Percentiles rank a stretch among this genome's conserved stretches.
Evolutionary conservation across 345 rosid genomes (phyloP).

Genomic region (Eucalyptus melliodora): DNA sequence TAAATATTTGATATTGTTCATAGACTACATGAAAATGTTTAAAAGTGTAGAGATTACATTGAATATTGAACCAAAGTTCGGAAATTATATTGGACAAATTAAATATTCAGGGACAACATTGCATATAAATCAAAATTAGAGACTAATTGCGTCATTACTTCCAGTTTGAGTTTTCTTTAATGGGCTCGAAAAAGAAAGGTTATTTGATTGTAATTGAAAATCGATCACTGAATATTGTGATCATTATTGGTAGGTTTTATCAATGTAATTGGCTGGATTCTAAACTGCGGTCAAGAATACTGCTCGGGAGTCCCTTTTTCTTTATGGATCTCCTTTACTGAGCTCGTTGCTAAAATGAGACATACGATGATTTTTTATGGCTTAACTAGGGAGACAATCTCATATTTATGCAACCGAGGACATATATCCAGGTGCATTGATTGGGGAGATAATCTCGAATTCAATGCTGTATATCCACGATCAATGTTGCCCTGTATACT

Average conservation of each 20-base stretch:
- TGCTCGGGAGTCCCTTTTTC: not conserved
- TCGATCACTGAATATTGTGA: not conserved
- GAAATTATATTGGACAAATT: not conserved
- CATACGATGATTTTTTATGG: not conserved
- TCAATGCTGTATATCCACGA: not conserved
- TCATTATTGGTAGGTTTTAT: not conserved
- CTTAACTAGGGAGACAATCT: not conserved
- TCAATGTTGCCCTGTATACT: not conserved
- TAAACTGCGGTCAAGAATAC: not conserved
- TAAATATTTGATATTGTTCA: fast-evolving
- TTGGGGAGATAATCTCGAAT: not conserved
- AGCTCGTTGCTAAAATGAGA: not conserved
- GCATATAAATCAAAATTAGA: fast-evolving
- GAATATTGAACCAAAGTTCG: not conserved
- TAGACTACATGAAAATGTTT: not conserved
- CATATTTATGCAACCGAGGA: not conserved
- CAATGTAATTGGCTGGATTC: not conserved
- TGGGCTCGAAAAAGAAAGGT: not conserved
- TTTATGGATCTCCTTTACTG: not conserved
- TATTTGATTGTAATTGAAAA: not conserved
- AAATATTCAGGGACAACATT: fast-evolving
- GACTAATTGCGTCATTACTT: not conserved
- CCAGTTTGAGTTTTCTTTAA: not conserved
- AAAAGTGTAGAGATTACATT: not conserved
- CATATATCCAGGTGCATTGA: not conserved